Percentiles rank a stretch among this genome's conserved stretches.
These are phyloP conservation scores for Fraxinus floribunda DNA, from an alignment of 305 asterid species.

Conservation along the genomic window DNA sequence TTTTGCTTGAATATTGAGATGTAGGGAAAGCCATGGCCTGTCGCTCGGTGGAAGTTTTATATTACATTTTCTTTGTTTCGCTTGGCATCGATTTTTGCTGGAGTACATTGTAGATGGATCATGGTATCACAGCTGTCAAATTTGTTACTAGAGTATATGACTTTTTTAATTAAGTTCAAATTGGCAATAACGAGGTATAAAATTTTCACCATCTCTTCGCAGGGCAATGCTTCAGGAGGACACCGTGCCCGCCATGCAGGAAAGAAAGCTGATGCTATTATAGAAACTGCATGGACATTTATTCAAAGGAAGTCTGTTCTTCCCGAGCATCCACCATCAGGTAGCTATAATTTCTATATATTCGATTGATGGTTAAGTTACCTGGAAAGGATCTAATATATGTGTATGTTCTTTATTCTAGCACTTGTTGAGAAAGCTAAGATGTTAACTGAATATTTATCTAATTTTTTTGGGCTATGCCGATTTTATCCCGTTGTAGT, in stretches of 20 bases:
- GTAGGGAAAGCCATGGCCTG: constrained; percentile 93
- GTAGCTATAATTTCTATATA: constrained; percentile 36
- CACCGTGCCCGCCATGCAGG: constrained; percentile 77
- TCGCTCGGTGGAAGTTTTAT: constrained; percentile 81
- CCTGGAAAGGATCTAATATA: not conserved
- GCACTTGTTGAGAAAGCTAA: not conserved
- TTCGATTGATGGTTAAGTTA: not conserved
- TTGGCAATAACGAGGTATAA: not conserved
- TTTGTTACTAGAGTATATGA: constrained; percentile 21
- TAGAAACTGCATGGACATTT: constrained; percentile 66
- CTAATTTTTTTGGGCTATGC: not conserved
- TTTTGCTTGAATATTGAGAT: constrained; percentile 21
- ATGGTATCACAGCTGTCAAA: constrained; percentile 45
- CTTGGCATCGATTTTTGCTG: constrained; percentile 82
- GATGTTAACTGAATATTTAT: not conserved
- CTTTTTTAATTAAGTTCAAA: not conserved
- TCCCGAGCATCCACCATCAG: constrained; percentile 64
- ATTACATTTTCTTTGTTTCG: constrained; percentile 88
- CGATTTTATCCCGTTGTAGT: not conserved
- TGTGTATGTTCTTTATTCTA: not conserved
- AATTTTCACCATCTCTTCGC: constrained; percentile 25
- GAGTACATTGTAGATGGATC: constrained; percentile 85
- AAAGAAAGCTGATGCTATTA: constrained; percentile 58
- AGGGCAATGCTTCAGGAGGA: constrained; percentile 99
- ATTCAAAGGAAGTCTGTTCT: constrained; percentile 66